Base-by-base conservation (phyloP, 345 rosid species). In the Gossypium thurberi region DNA sequence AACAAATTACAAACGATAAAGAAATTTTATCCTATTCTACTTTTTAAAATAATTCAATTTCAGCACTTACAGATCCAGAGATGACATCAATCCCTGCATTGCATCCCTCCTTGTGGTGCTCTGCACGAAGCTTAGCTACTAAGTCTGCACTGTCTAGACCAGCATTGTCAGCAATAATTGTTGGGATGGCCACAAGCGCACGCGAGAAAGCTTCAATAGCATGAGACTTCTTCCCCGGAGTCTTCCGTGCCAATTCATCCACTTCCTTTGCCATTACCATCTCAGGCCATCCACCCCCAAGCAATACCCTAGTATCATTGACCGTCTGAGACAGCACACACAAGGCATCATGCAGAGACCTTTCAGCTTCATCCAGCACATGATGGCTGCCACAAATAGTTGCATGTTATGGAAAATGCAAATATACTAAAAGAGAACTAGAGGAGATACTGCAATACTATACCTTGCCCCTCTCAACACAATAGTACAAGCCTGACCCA, bases 201-300 rank as follows among this genome's bases (percentile, higher is more conserved):
- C 85, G 83, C 43, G 99, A 89, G 77, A 95, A 95, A 42, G 97
- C 98, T 82, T 95, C 99, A 28, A 92, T 89, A 10, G 99, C 99
- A 82, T 84, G 99, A 2, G 99, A 91, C 79, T 83, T 95, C 83
- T 95, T 95, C 81, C 99, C 99, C 53, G 99, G 91, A 48, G 99
- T 92, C 77, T 84, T 88, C 2, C 94, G 87, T 55, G 99, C 99
- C 64, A 95, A 87, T 82, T 92, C 94, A 80, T 95, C 97, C 55
- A 95, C 99, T 71, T 85, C 99, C 87, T 89, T 92, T 14, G 99
- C 96, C 99, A 91, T 95, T 62, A 91, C 85, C 99, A 95, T 92
- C 90, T 95, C 99, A 18, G 99, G 99, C 98, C 99, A 95, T 77
- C 99, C 99, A 72, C 99, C 99, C 72, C 99, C 99, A 37, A 91